Base-by-base conservation (phyloP, 164 flowering plant species). In the Santalum album region DNA sequence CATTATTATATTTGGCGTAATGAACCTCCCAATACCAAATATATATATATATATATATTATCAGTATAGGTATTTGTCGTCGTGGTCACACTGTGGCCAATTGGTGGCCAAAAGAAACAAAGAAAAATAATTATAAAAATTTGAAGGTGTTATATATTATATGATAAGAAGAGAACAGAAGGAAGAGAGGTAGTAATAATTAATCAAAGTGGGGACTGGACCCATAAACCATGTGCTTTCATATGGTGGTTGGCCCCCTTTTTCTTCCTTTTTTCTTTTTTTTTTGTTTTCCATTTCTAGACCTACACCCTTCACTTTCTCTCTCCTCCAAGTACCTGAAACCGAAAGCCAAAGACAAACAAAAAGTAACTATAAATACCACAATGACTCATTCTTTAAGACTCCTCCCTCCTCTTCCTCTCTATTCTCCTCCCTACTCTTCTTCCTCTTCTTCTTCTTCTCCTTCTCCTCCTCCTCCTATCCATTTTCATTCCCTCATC, bases 181-280 rank as follows among this genome's bases (percentile, higher is more conserved):
- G 9, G 34, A 29, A 29, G n/a, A n/a, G n/a, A n/a, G 34, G 34
- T 29, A 9, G 34, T 3, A 9, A 9, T 4, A 29, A 3, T 9
- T 29, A 29, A 29, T 23, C 58, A 73, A 72, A 77, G 76, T 75
- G 77, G 82, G 78, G 61, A 68, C 72, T 53, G 69, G 68, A 72
- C 4, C 34, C 34, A 29, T 29, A 4, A 29, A 70, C 78, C 94
- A 85, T 85, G 94, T 85, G 94, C 85, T 14, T 49, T 60, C 94
- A 85, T 85, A 80, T 85, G 88, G 88, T 78, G 65, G 87, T 78
- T 79, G 83, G 79, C 65, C 67, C 70, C 62, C 61, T 58, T 35
- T 49, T 57, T 72, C 61, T 65, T 83, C 79, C 61, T 57, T 22
- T 27, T 50, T 42, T 50, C 78, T 12, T 45, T 25, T 6, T 25